These are phyloP conservation scores for Alternaria alternata DNA, from an alignment of 2,329 filamentous ascomycete genomes.

Conservation along the genomic window DNA sequence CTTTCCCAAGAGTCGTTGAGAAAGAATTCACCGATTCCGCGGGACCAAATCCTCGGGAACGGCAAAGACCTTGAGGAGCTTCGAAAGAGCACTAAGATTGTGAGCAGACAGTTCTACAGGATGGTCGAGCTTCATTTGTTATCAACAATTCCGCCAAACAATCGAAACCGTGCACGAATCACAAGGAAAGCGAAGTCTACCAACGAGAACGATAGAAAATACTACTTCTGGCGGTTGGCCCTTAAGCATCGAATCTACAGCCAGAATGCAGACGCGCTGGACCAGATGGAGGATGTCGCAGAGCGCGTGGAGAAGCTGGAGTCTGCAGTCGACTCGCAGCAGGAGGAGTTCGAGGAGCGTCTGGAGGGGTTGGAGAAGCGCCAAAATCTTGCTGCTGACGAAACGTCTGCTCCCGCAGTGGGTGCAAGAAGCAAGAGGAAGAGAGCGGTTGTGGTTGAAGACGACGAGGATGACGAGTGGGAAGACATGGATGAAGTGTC, in stretches of 20 bases:
- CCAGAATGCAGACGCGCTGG: conserved; percentile 75
- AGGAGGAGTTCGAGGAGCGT: conserved; percentile 75
- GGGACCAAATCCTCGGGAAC: conserved; percentile 65
- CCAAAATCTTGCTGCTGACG: conserved; percentile 31
- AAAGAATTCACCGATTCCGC: conserved; percentile 59
- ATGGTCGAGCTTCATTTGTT: conserved; percentile 79
- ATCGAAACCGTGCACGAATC: conserved; percentile 59
- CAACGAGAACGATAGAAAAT: conserved; percentile 67
- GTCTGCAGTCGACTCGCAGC: conserved; percentile 71
- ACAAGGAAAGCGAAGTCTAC: conserved; percentile 57
- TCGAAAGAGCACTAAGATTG: conserved; percentile 73
- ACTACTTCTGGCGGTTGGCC: conserved; percentile 75
- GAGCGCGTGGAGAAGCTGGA: conserved; percentile 78
- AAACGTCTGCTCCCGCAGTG: conserved; percentile 17
- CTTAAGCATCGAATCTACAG: conserved; percentile 80
- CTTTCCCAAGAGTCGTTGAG: conserved; percentile 62
- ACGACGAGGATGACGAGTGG: conserved; percentile 52
- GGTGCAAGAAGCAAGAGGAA: conserved; percentile 37
- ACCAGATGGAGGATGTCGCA: conserved; percentile 68
- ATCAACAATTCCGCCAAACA: conserved; percentile 60
- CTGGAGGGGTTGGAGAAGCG: conserved; percentile 59
- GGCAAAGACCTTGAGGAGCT: conserved; percentile 63
- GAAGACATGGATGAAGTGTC: conserved; percentile 45
- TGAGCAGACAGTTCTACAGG: conserved; percentile 76
- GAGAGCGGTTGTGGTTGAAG: conserved; percentile 46